These are phyloP conservation scores for Xylaria arbuscula DNA, from an alignment of 2,329 filamentous ascomycete genomes.

Conservation along the genomic window DNA sequence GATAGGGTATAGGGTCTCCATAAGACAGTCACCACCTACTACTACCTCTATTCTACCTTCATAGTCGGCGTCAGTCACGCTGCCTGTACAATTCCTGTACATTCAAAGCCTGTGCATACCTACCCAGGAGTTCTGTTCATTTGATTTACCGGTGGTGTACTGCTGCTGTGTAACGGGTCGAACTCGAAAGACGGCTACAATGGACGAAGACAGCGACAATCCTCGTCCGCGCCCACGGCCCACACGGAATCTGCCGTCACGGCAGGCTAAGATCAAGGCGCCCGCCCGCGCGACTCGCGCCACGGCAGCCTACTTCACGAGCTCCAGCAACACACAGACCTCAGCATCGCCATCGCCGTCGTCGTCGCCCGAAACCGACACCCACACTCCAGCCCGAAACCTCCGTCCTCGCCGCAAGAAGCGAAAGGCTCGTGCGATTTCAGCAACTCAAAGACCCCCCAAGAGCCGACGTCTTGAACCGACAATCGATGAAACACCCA, in stretches of 20 bases:
- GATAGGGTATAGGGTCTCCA: not conserved
- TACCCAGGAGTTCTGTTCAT: too few relatives aligned
- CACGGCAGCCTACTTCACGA: conserved; percentile 42
- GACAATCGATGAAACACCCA: not conserved
- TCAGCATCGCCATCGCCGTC: conserved; percentile 23
- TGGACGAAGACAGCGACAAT: conserved; percentile 40
- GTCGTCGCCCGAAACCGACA: conserved; percentile 30
- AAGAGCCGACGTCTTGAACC: conserved; percentile 33
- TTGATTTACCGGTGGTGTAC: not conserved
- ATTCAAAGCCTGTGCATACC: not conserved
- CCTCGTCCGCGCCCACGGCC: conserved; percentile 37
- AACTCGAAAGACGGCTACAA: conserved; percentile 24
- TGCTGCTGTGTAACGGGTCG: conserved; percentile 30
- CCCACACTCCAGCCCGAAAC: conserved; percentile 6
- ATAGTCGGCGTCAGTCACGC: conserved; percentile 1
- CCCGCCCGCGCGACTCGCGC: conserved; percentile 45
- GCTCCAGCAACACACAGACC: conserved; percentile 28
- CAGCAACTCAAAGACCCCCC: conserved; percentile 7
- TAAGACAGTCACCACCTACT: conserved; percentile 13
- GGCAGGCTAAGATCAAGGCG: conserved; percentile 47
- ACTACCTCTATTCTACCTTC: not conserved
- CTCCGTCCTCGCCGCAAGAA: conserved; percentile 27
- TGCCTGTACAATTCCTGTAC: not conserved
- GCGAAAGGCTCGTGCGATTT: conserved; percentile 22
- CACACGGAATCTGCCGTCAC: conserved; percentile 45